Evolutionary conservation across 768 basidiomycete genomes (phyloP), one percentile per base, ranked within the genome.

Genomic region (Thelephora aurantiotincta): DNA sequence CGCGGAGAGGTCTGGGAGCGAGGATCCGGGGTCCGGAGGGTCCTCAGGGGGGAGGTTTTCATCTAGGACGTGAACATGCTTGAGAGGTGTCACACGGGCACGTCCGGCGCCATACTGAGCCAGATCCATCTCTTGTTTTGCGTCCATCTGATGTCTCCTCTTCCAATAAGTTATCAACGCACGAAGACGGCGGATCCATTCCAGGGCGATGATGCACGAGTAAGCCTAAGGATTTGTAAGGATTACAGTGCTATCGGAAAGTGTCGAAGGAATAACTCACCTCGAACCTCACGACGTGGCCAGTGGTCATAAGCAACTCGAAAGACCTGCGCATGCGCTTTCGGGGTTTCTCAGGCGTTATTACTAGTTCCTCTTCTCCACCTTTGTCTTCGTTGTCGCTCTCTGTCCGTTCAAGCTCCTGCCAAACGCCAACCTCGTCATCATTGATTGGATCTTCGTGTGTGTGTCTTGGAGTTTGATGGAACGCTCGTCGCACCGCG

Each of bases 121-220:
- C 35, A 88, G 64, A 48, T 87, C 79, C 79, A 92, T 91, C 61
- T 89, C 87, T 48, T 81, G 72, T 50, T 69, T 70, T 12, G 89
- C 81, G 57, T 93, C 90, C 37, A 72, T 68, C 20, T 75, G 74
- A 55, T 91, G 83, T 18, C 81, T 73, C 42, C 75, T 69, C 47
- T 73, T 79, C 92, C 92, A 97, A 58, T 91, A 97, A 3, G 66
- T 60, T 35, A 81, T 63, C 33, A 93, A 69, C 22, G 74, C 74
- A 14, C 75, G 74, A 3, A 97, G 72, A 35, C 80, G 73, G 44
- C 76, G 72, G 44, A 96, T 78, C 94, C 93, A 97, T 58, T 97
- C 91, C 44, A 80, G 58, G 0, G 86, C 85, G 41, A 81, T 69
- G 30, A 59, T 65, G 47, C 74, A 67, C 19, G 80, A 79, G 66